phyloP scores from a whole-genome alignment of 129 eudicot genomes.

The Centaurea solstitialis region DNA sequence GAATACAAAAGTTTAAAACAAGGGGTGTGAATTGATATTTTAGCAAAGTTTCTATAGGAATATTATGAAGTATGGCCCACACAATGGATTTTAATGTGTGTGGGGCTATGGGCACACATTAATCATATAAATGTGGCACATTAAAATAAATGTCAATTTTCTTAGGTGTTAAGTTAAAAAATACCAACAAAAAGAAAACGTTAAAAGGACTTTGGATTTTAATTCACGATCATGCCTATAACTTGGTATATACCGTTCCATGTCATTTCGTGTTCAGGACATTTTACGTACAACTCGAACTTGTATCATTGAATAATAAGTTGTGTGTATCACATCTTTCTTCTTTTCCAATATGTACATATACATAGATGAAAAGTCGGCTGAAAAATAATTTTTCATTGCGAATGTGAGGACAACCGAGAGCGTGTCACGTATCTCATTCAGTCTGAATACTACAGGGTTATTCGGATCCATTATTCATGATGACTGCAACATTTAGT shows the following conservation, averaged over 20 bases:
- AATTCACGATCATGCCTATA: background rate
- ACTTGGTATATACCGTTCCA: conserved; percentile 8
- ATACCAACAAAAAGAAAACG: conserved; percentile 21
- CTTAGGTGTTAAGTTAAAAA: conserved; percentile 26
- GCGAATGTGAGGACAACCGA: too few relatives aligned
- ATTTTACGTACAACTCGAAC: background rate
- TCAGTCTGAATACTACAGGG: too few relatives aligned
- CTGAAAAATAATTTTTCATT: too few relatives aligned
- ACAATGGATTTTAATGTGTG: background rate
- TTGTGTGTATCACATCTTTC: background rate
- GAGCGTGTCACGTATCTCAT: too few relatives aligned
- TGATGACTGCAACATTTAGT: too few relatives aligned
- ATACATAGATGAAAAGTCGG: too few relatives aligned
- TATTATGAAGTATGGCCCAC: background rate
- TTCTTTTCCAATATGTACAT: background rate
- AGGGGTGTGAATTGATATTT: background rate
- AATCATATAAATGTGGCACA: conserved; percentile 2
- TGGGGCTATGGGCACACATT: background rate
- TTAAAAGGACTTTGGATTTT: background rate
- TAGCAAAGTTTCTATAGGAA: background rate
- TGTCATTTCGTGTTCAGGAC: background rate
- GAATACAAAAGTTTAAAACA: background rate
- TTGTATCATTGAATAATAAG: background rate
- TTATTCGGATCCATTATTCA: too few relatives aligned
- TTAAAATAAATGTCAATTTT: background rate